A percentile compares a stretch with the other conserved stretches of the same genome.
Evolutionary conservation across 805 yeast species (phyloP).

Genomic region (Teunomyces panamensis): DNA sequence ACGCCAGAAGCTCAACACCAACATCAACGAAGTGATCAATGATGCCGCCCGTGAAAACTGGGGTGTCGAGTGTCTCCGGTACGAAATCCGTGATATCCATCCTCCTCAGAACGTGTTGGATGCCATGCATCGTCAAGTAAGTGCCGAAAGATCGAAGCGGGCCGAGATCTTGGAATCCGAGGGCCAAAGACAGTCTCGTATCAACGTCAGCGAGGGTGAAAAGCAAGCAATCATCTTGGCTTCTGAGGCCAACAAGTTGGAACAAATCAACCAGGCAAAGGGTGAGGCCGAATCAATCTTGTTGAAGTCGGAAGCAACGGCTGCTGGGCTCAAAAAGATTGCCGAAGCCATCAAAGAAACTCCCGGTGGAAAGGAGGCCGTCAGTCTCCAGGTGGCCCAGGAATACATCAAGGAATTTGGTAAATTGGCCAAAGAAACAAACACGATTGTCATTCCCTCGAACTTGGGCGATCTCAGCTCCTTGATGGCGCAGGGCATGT

Average conservation of each 20-base stretch:
- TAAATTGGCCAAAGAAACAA: slow-evolving; percentile 77
- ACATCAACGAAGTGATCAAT: slow-evolving; percentile 75
- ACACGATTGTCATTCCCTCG: slow-evolving; percentile 75
- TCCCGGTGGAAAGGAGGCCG: slow-evolving; percentile 74
- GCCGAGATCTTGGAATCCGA: slow-evolving; percentile 87
- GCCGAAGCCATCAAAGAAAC: slow-evolving; percentile 67
- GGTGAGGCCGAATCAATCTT: slow-evolving; percentile 73
- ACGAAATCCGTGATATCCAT: slow-evolving; percentile 84
- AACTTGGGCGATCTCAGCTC: slow-evolving; percentile 71
- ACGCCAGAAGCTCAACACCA: slow-evolving; percentile 66
- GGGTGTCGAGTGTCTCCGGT: slow-evolving; percentile 82
- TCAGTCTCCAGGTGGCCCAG: slow-evolving; percentile 76
- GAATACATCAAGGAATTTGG: slow-evolving; percentile 80
- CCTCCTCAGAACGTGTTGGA: slow-evolving; percentile 83
- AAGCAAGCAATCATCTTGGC: slow-evolving; percentile 66
- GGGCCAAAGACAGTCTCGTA: slow-evolving; percentile 75
- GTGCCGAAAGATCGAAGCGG: slow-evolving; percentile 81
- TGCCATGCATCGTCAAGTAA: slow-evolving; percentile 89
- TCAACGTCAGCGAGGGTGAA: slow-evolving; percentile 82
- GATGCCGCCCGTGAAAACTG: slow-evolving; percentile 77
- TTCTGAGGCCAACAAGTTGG: slow-evolving; percentile 67
- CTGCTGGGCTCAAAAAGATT: slow-evolving; percentile 61
- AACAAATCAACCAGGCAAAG: slow-evolving; percentile 62
- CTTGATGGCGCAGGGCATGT: slow-evolving; percentile 73
- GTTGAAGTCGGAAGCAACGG: slow-evolving; percentile 67